A percentile compares a stretch with the other conserved stretches of the same genome.
Conservation (phyloP, 108 stramenopile species). For the Skeletonema costatum region DNA sequence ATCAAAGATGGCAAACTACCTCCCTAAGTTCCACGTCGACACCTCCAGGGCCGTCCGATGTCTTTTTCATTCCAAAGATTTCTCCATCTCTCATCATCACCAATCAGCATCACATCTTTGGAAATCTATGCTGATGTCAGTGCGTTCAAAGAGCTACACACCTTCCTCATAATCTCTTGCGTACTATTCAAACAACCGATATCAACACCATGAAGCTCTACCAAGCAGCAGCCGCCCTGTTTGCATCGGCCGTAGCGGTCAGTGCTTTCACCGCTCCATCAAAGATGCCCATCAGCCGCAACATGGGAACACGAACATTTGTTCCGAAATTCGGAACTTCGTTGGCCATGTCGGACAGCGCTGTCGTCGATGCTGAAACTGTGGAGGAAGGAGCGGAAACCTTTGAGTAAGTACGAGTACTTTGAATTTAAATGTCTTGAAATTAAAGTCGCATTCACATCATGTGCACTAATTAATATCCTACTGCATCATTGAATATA, state of each 20-base stretch:
- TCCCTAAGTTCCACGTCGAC: not conserved
- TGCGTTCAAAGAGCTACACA: slow-evolving; percentile 3
- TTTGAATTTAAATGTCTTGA: not conserved
- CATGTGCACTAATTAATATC: not conserved
- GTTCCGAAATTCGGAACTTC: slow-evolving; percentile 1
- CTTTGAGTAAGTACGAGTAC: slow-evolving; percentile 57
- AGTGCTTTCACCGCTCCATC: slow-evolving; percentile 24
- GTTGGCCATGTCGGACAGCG: slow-evolving; percentile 38
- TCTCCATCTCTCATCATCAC: not conserved
- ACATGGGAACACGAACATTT: slow-evolving; percentile 4
- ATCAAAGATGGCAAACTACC: no score
- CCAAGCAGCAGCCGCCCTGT: slow-evolving; percentile 46
- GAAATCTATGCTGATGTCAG: slow-evolving; percentile 5
- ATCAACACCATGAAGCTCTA: slow-evolving; percentile 63
- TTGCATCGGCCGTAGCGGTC: slow-evolving; percentile 31
- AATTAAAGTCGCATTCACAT: slow-evolving; percentile 27
- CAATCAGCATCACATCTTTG: slow-evolving; percentile 29
- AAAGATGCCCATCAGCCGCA: slow-evolving; percentile 4
- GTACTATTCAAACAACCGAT: not conserved
- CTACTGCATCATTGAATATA: not conserved
- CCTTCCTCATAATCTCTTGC: not conserved
- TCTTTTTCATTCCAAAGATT: not conserved
- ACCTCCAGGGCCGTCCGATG: not conserved
- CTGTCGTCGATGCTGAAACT: slow-evolving; percentile 30
- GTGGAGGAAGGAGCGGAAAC: slow-evolving; percentile 48